Evolutionary conservation across 2,329 filamentous ascomycete species (phyloP).

Genomic region (Ilyonectria robusta): DNA sequence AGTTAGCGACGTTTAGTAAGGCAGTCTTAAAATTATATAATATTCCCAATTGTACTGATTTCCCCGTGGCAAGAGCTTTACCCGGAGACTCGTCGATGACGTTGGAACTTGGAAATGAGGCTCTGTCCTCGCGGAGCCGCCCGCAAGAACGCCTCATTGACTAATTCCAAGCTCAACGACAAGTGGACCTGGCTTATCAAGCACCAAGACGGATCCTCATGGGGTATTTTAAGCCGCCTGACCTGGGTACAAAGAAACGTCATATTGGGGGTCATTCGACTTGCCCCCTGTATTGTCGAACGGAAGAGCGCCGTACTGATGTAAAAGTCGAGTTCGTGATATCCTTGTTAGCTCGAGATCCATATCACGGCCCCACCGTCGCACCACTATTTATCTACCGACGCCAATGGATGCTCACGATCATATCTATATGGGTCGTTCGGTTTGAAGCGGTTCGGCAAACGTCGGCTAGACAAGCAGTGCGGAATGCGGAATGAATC

Average conservation of each 20-base stretch:
- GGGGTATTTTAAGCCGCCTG: neutral
- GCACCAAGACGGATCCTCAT: neutral
- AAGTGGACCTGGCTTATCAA: constrained; percentile 4
- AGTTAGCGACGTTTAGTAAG: neutral
- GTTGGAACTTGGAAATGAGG: neutral
- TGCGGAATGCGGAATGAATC: constrained; percentile 6
- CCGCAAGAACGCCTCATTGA: neutral
- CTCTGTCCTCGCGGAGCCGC: neutral
- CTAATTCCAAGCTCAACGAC: neutral
- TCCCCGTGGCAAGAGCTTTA: neutral
- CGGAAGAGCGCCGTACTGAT: neutral
- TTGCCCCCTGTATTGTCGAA: neutral
- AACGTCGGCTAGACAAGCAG: neutral
- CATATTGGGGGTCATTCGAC: neutral
- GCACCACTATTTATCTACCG: neutral
- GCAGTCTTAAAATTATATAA: neutral
- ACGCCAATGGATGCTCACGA: neutral
- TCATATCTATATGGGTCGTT: constrained; percentile 3
- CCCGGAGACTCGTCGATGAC: neutral
- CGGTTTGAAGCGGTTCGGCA: constrained; percentile 5
- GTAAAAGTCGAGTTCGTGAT: neutral
- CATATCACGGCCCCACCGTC: neutral
- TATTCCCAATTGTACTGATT: neutral
- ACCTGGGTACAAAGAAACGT: neutral
- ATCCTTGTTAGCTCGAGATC: neutral